Base-by-base conservation (phyloP, 2,329 filamentous ascomycete genomes). In the Trichoderma sp. region DNA sequence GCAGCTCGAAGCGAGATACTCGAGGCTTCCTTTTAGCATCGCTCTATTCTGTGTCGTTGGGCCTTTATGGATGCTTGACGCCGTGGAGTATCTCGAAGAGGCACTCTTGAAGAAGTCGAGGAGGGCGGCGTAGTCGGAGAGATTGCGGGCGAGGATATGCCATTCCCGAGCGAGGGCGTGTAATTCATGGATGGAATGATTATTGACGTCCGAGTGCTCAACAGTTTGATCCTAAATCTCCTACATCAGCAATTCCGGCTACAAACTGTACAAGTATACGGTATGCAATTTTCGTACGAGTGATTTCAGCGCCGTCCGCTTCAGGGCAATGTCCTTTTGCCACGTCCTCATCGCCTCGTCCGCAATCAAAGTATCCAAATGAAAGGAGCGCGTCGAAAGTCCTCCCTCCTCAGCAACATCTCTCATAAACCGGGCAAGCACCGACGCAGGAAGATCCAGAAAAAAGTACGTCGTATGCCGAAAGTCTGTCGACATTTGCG, bases 321-420 rank as follows among this genome's bases (percentile, higher is more conserved):
- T 56, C 14, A 43, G 21, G 9, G 52, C 52, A 43, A 56, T 56
- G 5, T 56, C 52, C n/a, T 26, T 56, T 19, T 56, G 52, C 52
- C 52, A 56, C n/a, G 52, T 56, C 34, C 52, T 28, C 52, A 56
- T 56, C 7, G 52, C 39, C 15, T 56, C 52, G 24, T 56, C 52
- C 15, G 52, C 52, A 44, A 56, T 56, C 21, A 56, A 43, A 2
- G 52, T 44, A 26, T 56, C 52, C 15, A 56, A n/a, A 15, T 56
- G 43, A 56, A 56, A 56, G 34, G 26, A 43, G 21, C 52, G 34
- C 15, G 34, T 28, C 14, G 52, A 2, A 19, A 56, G 34, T 15
- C n/a, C 3, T n/a, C 21, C 21, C n/a, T 56, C 19, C 2, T 12
- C 9, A 7, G 52, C 52, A 7, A 56, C 52, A n/a, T 56, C 52